Evolutionary conservation across 2,329 filamentous ascomycete species (phyloP), one percentile per base, ranked within the genome.

Genomic region (Stromatinia cepivora): DNA sequence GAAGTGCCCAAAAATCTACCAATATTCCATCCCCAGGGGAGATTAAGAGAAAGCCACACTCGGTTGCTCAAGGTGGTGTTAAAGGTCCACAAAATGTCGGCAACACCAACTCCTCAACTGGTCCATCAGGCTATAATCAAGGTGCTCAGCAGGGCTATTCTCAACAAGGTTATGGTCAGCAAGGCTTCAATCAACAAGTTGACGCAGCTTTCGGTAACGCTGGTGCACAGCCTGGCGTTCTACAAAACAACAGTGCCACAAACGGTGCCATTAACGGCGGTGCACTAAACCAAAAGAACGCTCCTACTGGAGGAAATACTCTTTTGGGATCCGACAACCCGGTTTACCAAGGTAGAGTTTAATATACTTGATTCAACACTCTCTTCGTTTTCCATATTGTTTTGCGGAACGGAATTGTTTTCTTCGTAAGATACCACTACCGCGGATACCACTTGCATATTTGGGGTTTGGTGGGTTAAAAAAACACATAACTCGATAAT

Each of bases 1-100:
- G 95, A 61, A 86, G 82, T 56, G 93, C 94, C 15, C 84, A 86
- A 68, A 89, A 90, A 81, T 93, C 92, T 54, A 85, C 81, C 34
- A 87, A 91, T 76, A 85, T 97, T 56, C 93, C 94, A 1, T 78
- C 81, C 72, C 78, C 84, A 50, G 79, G 80, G 1, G 74, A 82
- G 50, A 81, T 90, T 66, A 83, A 80, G 48, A 87, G 88, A 76
- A 91, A 91, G 81, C 66, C 73, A 3, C 76, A 77, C 50, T 66
- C 69, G 5, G 75, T 75, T 25, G 75, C 74, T 48, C 25, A 61
- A 25, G 76, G 74, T 65, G 74, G 75, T 45, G 69, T 77, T 65
- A 69, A 71, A 42, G 76, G 73, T 13, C 71, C 74, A 48, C 72
- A 76, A 53, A 76, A 77, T 28, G 45, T 74, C 50, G 76, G 73